Conservation (phyloP, 31 red algal genomes). For the Bonnemaisonia californica region DNA sequence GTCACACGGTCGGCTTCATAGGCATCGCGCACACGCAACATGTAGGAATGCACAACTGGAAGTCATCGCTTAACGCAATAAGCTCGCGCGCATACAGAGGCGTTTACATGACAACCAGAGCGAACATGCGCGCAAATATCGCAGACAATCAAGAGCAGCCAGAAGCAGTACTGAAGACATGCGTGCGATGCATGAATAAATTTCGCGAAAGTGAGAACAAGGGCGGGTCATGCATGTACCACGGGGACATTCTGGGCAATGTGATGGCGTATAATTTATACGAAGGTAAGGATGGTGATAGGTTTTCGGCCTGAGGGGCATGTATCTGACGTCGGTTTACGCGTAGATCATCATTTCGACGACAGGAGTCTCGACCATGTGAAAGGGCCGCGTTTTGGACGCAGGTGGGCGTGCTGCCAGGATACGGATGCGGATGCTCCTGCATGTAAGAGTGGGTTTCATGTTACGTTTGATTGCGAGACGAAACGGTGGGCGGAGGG, state of each 20-base stretch:
- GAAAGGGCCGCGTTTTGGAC: constrained; percentile 41
- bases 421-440: constrained; percentile 40
- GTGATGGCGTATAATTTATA: neutral
- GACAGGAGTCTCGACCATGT: constrained; percentile 26
- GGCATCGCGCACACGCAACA: too few relatives aligned
- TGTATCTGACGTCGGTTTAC: too few relatives aligned
- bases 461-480: constrained; percentile 47
- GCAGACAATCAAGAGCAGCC: too few relatives aligned
- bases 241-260: constrained; percentile 39
- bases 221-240: constrained; percentile 27
- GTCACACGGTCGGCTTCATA: too few relatives aligned
- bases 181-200: constrained; percentile 21
- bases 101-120: too few relatives aligned
- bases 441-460: constrained; percentile 51
- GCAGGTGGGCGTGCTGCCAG: constrained; percentile 45
- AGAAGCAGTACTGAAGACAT: too few relatives aligned
- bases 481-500: constrained; percentile 16
- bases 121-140: neutral
- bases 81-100: neutral
- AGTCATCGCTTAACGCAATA: too few relatives aligned
- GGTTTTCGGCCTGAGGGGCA: too few relatives aligned
- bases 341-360: constrained; percentile 51
- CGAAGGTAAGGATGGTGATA: constrained; percentile 5
- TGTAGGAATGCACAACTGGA: too few relatives aligned
- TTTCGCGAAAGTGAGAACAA: constrained; percentile 19